Base-by-base conservation (phyloP, 257 asterid species). In the Nicotiana benthamiana region DNA sequence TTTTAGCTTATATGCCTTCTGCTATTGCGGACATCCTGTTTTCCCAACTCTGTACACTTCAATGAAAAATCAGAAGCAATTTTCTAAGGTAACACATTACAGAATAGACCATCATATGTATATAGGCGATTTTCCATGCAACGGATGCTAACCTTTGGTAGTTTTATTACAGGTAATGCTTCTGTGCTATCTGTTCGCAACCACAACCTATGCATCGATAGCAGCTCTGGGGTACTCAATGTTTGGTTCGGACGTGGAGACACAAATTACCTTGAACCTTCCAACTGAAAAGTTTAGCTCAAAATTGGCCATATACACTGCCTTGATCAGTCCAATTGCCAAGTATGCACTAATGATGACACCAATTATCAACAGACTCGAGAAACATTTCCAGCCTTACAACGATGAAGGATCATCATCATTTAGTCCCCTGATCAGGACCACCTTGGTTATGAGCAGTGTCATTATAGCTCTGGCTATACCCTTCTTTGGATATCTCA, bases 1-100 rank as follows among this genome's bases (percentile, higher is more conserved):
- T 26, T 83, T 90, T 56, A 95, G 98, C 84, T 84, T 95, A 10
- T 92, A 92, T 10, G 90, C 98, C 18, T 95, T 93, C 78, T 95
- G 99, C 66, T 95, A 93, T 13, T 93, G 99, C 36, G 98, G 97
- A 46, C 99, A 95, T 85, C 99, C 99, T 0, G 97, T 95, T 88
- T 95, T 95, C 22, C 99, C 98, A 0, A 89, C 97, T 1, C 51
- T 95, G 17, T 95, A 95, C 86, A 90, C 91, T 65, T 95, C 99
- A n/a, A 95, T 89, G 99, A 87, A 81, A 17, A 85, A 90, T 83
- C 92, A 80, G 22, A 92, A 83, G 86, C 86, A 93, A 66, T 93
- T 95, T 89, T 91, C 97, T 5, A 88, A 92, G 98, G 99, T 94
- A 32, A 64, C 30, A 20, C 16, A 20, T 59, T 32, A 2, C 9